A percentile compares a stretch with the other conserved stretches of the same genome.
Evolutionary conservation across 306 rosid species (phyloP).

Genomic region (Argentina anserina): DNA sequence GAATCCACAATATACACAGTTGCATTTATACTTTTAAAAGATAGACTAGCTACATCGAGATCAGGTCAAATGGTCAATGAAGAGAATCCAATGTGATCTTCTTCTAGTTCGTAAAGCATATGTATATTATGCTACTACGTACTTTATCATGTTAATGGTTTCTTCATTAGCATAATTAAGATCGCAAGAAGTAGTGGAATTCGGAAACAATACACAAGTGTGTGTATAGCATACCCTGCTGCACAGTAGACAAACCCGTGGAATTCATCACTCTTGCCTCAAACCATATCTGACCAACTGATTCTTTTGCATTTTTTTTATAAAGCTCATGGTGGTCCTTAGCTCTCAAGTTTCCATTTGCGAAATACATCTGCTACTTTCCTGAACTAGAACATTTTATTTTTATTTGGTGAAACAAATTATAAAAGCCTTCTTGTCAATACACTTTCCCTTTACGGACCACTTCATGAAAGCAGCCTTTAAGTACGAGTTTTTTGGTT

Average conservation of each 20-base stretch:
- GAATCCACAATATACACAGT: constrained; percentile 31
- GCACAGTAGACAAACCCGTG: no score
- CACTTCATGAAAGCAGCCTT: constrained; percentile 6
- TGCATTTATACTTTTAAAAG: constrained; percentile 34
- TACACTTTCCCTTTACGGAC: constrained; percentile 13
- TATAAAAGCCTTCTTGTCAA: no score
- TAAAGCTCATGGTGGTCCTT: constrained; percentile 21
- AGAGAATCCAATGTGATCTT: constrained; percentile 60
- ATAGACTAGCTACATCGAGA: constrained; percentile 14
- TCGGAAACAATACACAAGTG: no score
- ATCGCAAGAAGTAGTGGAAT: neutral
- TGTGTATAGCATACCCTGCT: no score
- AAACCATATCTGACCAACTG: constrained; percentile 11
- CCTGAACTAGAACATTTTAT: neutral
- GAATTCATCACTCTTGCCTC: constrained; percentile 11
- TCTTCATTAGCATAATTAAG: neutral
- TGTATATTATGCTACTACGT: neutral
- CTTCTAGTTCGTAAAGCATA: neutral
- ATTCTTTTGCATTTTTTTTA: constrained; percentile 21
- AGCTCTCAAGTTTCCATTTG: neutral
- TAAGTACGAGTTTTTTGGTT: neutral
- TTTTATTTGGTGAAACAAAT: no score
- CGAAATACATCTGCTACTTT: neutral
- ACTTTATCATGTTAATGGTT: constrained; percentile 3
- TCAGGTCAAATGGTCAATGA: no score